Evolutionary conservation across 176 grass and related monocot genomes (phyloP).

Genomic region (Pharus latifolius): DNA sequence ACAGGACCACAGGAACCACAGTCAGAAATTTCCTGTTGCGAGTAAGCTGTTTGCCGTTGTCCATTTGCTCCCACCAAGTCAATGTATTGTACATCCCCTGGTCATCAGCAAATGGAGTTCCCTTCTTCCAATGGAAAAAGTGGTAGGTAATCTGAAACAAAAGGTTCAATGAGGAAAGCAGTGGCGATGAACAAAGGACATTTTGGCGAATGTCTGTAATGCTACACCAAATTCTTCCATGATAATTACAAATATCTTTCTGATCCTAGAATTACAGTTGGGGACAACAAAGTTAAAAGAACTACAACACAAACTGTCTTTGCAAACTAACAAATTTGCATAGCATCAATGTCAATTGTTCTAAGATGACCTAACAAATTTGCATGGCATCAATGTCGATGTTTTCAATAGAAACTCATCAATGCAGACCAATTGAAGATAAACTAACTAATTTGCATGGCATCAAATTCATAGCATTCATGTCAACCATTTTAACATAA

Average conservation of each 20-base stretch:
- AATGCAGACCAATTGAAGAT: too few relatives aligned
- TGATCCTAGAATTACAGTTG: not conserved
- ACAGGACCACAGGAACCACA: constrained; percentile 80
- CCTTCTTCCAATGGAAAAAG: constrained; percentile 97
- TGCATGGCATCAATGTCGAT: too few relatives aligned
- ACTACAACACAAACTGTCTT: not conserved
- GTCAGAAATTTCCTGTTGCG: constrained; percentile 80
- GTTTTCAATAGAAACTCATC: too few relatives aligned
- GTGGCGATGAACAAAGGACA: not conserved
- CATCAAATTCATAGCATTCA: too few relatives aligned
- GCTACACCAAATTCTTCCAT: not conserved
- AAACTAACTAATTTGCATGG: not conserved
- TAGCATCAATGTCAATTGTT: not conserved
- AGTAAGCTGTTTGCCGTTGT: constrained; percentile 87
- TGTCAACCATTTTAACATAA: not conserved
- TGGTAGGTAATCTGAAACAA: constrained; percentile 80
- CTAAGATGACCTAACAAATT: too few relatives aligned
- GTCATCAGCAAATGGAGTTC: constrained; percentile 84
- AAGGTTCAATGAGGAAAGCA: not conserved
- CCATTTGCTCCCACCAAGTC: constrained; percentile 97
- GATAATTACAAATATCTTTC: not conserved
- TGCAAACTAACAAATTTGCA: not conserved
- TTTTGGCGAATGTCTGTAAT: not conserved
- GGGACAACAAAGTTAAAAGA: not conserved
- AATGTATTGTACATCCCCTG: constrained; percentile 77